Evolutionary conservation across 2,329 filamentous ascomycete species (phyloP), one percentile per base, ranked within the genome.

Genomic region (Escovopsis sp.): DNA sequence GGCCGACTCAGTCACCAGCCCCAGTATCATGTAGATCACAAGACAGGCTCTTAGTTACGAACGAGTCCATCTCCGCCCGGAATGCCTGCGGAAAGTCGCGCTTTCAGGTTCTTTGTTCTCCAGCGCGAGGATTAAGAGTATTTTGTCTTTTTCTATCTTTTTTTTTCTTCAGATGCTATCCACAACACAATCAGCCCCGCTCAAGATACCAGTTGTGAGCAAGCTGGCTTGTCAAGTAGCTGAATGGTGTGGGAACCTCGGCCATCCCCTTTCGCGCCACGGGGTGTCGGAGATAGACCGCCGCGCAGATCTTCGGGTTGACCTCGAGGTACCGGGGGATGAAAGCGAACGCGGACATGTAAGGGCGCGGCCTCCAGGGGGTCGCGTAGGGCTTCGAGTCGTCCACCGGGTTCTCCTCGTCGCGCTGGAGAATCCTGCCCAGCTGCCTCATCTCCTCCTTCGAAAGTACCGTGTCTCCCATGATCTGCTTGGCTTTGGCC

Each of bases 321-420:
- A 98, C 91, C 66, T 98, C 93, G 46, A 98, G 75, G 61, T 96
- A 98, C 41, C 84, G 71, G 10, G 91, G 91, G 51, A 98, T 87
- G 62, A 94, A 95, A 20, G 88, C 87, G 62, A 98, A 98, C 1
- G 88, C 79, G 40, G 76, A 72, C 84, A 98, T 93, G 63, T 76
- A 96, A 40, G 81, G 73, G 43, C 87, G 74, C 11, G 91, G 91
- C 49, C 72, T 66, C 91, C 91, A 98, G 11, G 91, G 91, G 2
- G 88, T 95, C 5, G 74, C 74, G 58, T 98, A 98, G 4, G 91
- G 85, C 64, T 94, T 94, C 43, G 60, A 64, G 37, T 63, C 62
- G 61, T 95, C 85, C 45, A 81, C 63, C 0, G 85, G 81, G 63
- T 95, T 94, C 57, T 86, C 76, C 43, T 71, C 67, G 54, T 84